Evolutionary conservation across 192 early-diverging fungal genomes (phyloP), one percentile per base, ranked within the genome.

Genomic region (Pilaira anomala): DNA sequence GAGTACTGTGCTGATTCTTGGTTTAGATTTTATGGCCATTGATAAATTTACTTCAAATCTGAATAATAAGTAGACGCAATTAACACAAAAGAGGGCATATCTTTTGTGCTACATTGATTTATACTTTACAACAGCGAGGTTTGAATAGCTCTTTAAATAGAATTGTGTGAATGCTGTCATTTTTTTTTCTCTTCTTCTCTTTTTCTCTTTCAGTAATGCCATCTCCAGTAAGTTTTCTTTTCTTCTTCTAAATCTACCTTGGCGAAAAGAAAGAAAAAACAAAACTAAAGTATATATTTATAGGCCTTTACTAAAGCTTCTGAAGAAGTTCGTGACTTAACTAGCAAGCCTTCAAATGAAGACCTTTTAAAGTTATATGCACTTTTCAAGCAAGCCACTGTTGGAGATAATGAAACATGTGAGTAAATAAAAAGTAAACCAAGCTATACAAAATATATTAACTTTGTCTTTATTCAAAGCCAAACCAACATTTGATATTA

Each of bases 351-450:
- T 62, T 62, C 53, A 69, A 82, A 93, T 78, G 86, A 85, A 26
- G 78, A 87, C 26, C 84, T 94, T 55, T 81, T 95, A 24, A 33
- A 79, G 71, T 85, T 96, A 14, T 97, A 97, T 71, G 88, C 71
- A 21, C 80, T 88, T 53, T 97, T 79, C 87, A 97, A 97, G 88
- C 93, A 94, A 72, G 83, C 81, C 28, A 91, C 85, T 68, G 71
- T 85, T 42, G 94, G 94, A 55, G 85, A 93, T 71, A 87, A 87
- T 79, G 64, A 69, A 25, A 91, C 89, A 26, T 24, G 80, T 82
- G 78, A 56, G 70, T 33, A 16, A n/a, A 29, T 62, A 6, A 56
- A 9, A 46, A n/a, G 12, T 5, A 50, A 41, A 18, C 13, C n/a
- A 51, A 13, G 28, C 6, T 7, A 21, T 36, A 5, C 30, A 5